Evolutionary conservation across 139 green algal genomes (phyloP), one percentile per base, ranked within the genome.

Genomic region (Picochlorum sp.): DNA sequence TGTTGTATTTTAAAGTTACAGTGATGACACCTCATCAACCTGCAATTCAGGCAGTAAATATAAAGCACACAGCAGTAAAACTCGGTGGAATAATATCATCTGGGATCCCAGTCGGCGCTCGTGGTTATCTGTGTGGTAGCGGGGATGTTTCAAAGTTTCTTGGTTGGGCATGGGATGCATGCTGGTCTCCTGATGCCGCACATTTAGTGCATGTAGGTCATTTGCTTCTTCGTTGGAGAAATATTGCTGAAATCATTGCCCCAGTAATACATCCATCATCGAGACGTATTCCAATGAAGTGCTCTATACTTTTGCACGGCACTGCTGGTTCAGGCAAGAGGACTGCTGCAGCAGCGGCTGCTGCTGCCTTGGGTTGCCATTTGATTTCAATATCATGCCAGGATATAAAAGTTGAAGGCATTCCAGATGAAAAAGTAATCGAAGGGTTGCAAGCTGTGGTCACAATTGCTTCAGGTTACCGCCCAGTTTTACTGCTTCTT

Each of bases 291-390:
- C 59, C 69, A 2, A 29, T 91, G 6, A 68, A 65, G 2, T 39
- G 68, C 4, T 61, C 77, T 4, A 43, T 85, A 25, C 61, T 93
- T 45, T 60, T 94, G 40, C 61, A 75, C 33, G 85, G 81, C 0
- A 81, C 85, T 0, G 30, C 45, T 0, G 85, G 85, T 47, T 68
- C 59, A 31, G 85, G 85, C 13, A 64, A 65, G 29, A 33, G 33
- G 6, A 87, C 77, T 0, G 80, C 80, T 6, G 77, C 50, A 2
- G 33, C 50, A 3, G 84, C 82, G 1, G 82, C 82, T 2, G 79
- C 84, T 3, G 77, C 75, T 2, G 86, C 85, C 1, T 54, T 86
- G n/a, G 85, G 83, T n/a, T 56, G 79, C 59, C 72, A 93, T 33
- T 43, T 81, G 20, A 65, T 87, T 59, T 47, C 50, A 10, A 73